phyloP scores from a whole-genome alignment of 768 basidiomycete species.

The Melanogaster broomeanus region DNA sequence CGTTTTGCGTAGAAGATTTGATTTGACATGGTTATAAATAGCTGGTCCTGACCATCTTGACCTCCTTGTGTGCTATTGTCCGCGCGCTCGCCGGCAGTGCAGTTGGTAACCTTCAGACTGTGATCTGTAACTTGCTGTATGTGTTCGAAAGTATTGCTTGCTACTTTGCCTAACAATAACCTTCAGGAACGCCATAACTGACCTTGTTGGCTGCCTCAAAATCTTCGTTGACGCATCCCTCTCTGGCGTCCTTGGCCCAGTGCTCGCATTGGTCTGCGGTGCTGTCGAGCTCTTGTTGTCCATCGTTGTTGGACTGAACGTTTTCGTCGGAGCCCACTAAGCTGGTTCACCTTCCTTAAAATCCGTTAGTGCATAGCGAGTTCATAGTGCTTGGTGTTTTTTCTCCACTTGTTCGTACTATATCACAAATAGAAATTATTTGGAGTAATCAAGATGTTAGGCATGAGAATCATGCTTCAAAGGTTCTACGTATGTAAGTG shows the following conservation, averaged over 20 bases:
- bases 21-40: not conserved
- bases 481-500: too few species aligned
- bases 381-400: not conserved
- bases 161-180: not conserved
- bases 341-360: not conserved
- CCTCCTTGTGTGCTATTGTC: not conserved
- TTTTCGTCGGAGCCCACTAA: not conserved
- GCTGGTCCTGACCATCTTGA: not conserved
- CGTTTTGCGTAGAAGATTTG: too few species aligned
- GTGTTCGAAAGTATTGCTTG: not conserved
- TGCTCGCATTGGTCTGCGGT: not conserved
- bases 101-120: not conserved
- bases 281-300: not conserved
- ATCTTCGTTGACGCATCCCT: not conserved
- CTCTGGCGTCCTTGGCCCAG: not conserved
- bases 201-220: slow-evolving; percentile 2
- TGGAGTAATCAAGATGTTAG: too few species aligned
- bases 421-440: not conserved
- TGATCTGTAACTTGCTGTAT: slow-evolving; percentile 6
- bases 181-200: not conserved
- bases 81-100: not conserved
- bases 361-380: slow-evolving; percentile 1
- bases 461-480: too few species aligned
- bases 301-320: not conserved
- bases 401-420: not conserved